Conservation (phyloP, 306 rosid genomes). For the Cicer judaicum region DNA sequence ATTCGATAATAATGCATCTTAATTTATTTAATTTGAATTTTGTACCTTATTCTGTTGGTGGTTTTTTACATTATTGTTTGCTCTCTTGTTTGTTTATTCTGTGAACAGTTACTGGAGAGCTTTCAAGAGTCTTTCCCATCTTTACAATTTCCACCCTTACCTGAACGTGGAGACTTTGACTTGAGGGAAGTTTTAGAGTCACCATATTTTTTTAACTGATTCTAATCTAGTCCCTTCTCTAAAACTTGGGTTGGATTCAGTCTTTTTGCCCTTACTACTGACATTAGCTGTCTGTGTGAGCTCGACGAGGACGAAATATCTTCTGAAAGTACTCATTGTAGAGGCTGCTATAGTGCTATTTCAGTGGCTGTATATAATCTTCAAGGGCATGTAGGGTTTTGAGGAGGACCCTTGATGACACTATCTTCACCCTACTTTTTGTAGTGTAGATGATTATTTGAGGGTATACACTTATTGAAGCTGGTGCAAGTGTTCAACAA, state of each 20-base stretch:
- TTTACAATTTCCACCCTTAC: conserved; percentile 75
- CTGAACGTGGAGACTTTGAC: conserved; percentile 84
- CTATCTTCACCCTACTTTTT: conserved; percentile 26
- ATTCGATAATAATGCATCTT: not conserved
- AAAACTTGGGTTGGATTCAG: conserved; percentile 38
- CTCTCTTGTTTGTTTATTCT: conserved; percentile 39
- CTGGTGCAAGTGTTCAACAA: conserved; percentile 11
- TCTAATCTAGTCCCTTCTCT: conserved; percentile 28
- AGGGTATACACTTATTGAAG: conserved; percentile 20
- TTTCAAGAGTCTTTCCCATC: conserved; percentile 77
- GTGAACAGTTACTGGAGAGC: conserved; percentile 70
- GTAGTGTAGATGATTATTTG: conserved; percentile 27
- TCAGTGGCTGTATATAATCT: conserved; percentile 38
- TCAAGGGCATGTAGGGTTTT: conserved; percentile 39
- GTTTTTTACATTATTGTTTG: conserved; percentile 29
- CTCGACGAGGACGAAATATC: conserved; percentile 34
- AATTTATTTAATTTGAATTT: not conserved
- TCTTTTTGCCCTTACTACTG: conserved; percentile 33
- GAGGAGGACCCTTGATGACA: conserved; percentile 38
- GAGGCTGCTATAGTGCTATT: conserved; percentile 32
- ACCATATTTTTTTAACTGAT: conserved; percentile 91
- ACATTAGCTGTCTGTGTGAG: conserved; percentile 36
- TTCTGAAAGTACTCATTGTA: conserved; percentile 28
- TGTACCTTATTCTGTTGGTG: not conserved
- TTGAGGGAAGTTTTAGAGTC: conserved; percentile 75